Conservation (phyloP, 2,329 filamentous ascomycete species). For the Chaetomiaceae sp. region DNA sequence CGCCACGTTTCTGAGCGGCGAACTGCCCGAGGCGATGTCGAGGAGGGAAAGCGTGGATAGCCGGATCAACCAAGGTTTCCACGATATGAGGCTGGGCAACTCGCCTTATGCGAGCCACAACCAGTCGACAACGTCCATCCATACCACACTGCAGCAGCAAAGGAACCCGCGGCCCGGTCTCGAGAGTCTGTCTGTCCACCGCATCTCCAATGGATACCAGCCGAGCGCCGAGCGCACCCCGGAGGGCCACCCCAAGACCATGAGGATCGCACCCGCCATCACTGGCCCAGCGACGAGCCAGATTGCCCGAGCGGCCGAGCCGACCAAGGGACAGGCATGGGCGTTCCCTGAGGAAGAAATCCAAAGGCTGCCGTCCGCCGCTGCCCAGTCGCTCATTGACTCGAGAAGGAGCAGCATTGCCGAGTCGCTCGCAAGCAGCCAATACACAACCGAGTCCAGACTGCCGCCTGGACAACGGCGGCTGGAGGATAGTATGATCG, state of each 20-base stretch:
- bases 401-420: conserved; percentile 71
- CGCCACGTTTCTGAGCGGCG: conserved; percentile 28
- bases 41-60: conserved; percentile 76
- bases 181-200: conserved; percentile 48
- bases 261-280: conserved; percentile 67
- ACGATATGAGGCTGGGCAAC: conserved; percentile 60
- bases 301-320: conserved; percentile 66
- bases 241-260: conserved; percentile 44
- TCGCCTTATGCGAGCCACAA: conserved; percentile 74
- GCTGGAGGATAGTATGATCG: conserved; percentile 52
- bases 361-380: conserved; percentile 42
- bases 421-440: conserved; percentile 72
- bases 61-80: conserved; percentile 66
- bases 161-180: conserved; percentile 50
- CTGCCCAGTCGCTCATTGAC: conserved; percentile 47
- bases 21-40: conserved; percentile 42
- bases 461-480: conserved; percentile 66
- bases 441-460: conserved; percentile 68
- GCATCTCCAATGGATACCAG: conserved; percentile 60
- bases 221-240: conserved; percentile 54
- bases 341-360: conserved; percentile 72
- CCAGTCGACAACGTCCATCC: conserved; percentile 68
- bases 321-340: conserved; percentile 78
- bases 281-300: conserved; percentile 61
- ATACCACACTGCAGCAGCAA: conserved; percentile 63